phyloP scores from a whole-genome alignment of 1,139 yeast genomes.

The Taiozyma sp. region DNA sequence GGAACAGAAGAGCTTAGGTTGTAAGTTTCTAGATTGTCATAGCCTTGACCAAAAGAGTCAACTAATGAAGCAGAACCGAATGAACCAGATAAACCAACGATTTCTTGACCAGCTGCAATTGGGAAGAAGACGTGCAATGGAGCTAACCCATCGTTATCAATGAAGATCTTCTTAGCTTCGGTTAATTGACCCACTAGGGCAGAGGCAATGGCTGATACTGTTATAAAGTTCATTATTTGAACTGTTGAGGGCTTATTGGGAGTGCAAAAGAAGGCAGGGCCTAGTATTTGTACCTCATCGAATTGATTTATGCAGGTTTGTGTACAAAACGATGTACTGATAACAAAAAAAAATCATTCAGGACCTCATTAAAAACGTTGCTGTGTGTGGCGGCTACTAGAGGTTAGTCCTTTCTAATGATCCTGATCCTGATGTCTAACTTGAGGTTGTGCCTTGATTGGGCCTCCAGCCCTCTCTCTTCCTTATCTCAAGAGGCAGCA shows the following conservation, averaged over 20 bases:
- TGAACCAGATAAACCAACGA: slow-evolving; percentile 35
- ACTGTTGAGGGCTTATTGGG: neutral
- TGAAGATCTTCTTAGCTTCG: slow-evolving; percentile 30
- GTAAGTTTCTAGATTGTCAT: slow-evolving; percentile 26
- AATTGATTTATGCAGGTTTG: neutral
- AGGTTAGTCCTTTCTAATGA: no score
- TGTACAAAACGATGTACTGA: neutral
- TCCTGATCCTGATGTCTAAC: no score
- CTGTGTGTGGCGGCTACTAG: no score
- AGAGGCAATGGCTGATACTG: slow-evolving; percentile 43
- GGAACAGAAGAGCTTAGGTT: slow-evolving; percentile 34
- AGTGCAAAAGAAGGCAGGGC: neutral
- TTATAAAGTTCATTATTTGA: neutral
- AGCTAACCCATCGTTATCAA: slow-evolving; percentile 35
- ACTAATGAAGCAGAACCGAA: slow-evolving; percentile 35
- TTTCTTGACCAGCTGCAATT: slow-evolving; percentile 32
- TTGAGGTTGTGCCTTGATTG: no score
- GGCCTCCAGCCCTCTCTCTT: no score
- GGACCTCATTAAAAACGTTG: neutral
- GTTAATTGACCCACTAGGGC: slow-evolving; percentile 22
- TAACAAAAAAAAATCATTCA: neutral
- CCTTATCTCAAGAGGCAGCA: no score
- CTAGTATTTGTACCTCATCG: neutral
- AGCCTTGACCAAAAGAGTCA: slow-evolving; percentile 32
- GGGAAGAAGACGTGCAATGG: slow-evolving; percentile 33